Base-by-base conservation (phyloP, 2,329 filamentous ascomycete genomes). In the Colletotrichum destructivum region DNA sequence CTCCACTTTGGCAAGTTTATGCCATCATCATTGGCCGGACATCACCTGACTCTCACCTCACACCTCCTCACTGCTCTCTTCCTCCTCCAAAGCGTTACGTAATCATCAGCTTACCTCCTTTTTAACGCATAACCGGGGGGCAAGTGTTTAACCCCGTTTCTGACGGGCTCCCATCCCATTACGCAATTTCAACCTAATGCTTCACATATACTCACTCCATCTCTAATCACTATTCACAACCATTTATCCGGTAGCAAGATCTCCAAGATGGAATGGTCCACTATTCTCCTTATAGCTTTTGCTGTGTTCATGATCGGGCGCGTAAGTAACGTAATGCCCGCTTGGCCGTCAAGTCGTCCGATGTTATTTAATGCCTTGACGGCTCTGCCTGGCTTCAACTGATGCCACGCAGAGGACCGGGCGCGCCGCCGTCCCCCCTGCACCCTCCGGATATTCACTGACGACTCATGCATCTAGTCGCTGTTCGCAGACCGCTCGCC, bases 401-500 rank as follows among this genome's bases (percentile, higher is more conserved):
- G 26, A 38, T 55, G 26, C 18, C 26, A 35, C 52, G 52, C 12
- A 18, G 18, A 51, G 26, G 16, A 9, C 44, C 15, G 26, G 8
- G 4, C 31, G 52, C 9, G 31, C 5, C 12, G 31, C 18, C 31
- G 11, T 40, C 1, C 12, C 44, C 44, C 15, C 0, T 23, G 9
- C 2, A 11, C 8, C 35, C 35, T 38, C 35, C 8, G 3, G 51
- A 2, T 18, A 1, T 11, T 13, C 3, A 16, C 56, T 67, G 44
- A 60, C 55, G 2, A 3, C 26, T 38, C 1, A 2, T 3, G 7
- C 2, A 40, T 52, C 15, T 42, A 76, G 75, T 31, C 73, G 13
- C 23, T 77, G 13, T 74, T 78, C 42, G 71, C 72, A 13, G 75
- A 78, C 63, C 76, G 77, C 67, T 74, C 77, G 12, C 82, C 82